Conservation (phyloP, 75 land plant genomes). For the Sequoia sempervirens region DNA sequence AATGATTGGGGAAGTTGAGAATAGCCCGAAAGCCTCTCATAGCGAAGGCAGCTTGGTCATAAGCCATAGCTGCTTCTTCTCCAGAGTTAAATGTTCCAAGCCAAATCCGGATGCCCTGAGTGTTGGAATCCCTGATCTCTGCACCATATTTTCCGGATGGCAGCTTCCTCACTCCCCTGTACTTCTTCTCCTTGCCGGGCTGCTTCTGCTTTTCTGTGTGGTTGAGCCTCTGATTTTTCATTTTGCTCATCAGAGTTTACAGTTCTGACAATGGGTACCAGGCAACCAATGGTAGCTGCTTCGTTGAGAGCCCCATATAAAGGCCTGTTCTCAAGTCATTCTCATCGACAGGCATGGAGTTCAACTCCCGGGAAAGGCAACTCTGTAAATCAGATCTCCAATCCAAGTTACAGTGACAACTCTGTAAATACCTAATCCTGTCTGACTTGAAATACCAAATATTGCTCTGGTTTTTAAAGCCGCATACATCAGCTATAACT, state of each 20-base stretch:
- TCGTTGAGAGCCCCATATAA: conserved; percentile 20
- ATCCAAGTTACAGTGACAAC: too few species aligned
- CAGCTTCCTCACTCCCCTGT: conserved; percentile 35
- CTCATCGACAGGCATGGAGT: too few species aligned
- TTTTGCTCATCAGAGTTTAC: background rate
- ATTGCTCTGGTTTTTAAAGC: too few species aligned
- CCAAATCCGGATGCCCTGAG: conserved; percentile 33
- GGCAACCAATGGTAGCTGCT: background rate
- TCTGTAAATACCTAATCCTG: too few species aligned
- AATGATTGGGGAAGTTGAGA: conserved; percentile 41
- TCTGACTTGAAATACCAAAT: too few species aligned
- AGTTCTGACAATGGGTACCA: background rate
- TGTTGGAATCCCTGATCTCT: conserved; percentile 36
- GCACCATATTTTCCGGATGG: conserved; percentile 48
- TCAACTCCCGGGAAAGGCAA: too few species aligned
- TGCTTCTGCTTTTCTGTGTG: background rate
- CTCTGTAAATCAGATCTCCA: too few species aligned
- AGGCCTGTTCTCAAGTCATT: conserved; percentile 11
- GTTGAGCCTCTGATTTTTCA: background rate
- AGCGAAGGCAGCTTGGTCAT: too few species aligned
- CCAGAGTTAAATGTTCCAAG: conserved; percentile 42
- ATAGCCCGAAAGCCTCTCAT: conserved; percentile 14
- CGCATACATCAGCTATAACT: too few species aligned
- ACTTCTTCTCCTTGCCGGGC: background rate
- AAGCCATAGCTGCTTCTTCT: conserved; percentile 40